Evolutionary conservation across 768 basidiomycete genomes (phyloP), one percentile per base, ranked within the genome.

Genomic region (Podaxis sp.): DNA sequence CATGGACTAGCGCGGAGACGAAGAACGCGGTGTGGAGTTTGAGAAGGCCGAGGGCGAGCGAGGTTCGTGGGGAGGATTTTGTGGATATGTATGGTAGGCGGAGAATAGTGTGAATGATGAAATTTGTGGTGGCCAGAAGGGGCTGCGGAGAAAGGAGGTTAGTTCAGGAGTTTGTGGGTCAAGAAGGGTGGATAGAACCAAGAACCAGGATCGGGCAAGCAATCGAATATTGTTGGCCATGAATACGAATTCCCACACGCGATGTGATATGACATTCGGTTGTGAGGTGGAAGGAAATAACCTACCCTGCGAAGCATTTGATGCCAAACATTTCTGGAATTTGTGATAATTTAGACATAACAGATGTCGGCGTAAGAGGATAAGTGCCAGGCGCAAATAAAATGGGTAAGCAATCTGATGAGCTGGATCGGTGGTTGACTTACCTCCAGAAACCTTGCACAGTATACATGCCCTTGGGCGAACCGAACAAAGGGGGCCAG

Each of bases 361-460:
- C 53, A 26, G 5, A 13, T 30, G 53, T 40, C 55, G 4, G 22
- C 46, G 17, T 6, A n/a, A 20, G 44, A 46, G 44, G 44, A 46
- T 20, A 20, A 8, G 15, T 8, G 44, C 17, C 17, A 46, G 44
- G 44, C 10, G n/a, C 22, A n/a, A n/a, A 20, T 4, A n/a, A 46
- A 38, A 26, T 58, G 17, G 57, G 20, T 33, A 55, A 30, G 52
- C 6, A 70, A 46, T 33, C 24, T 26, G 15, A 24, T 38, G 37
- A 46, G 20, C n/a, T 51, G n/a, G 46, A 22, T 49, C 26, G 30
- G 46, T 28, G 17, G 4, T 22, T 10, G 30, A 12, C 77, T 65
- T 64, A 79, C 78, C 79, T 74, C 80, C 80, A 81, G 28, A 77
- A 72, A 5, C 71, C 70, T 17, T 76, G 73, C 13, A 82, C 58